Percentiles rank a stretch among this genome's conserved stretches.
Conservation (phyloP, 148 eudicot species). For the Rhododendron ovatum region DNA sequence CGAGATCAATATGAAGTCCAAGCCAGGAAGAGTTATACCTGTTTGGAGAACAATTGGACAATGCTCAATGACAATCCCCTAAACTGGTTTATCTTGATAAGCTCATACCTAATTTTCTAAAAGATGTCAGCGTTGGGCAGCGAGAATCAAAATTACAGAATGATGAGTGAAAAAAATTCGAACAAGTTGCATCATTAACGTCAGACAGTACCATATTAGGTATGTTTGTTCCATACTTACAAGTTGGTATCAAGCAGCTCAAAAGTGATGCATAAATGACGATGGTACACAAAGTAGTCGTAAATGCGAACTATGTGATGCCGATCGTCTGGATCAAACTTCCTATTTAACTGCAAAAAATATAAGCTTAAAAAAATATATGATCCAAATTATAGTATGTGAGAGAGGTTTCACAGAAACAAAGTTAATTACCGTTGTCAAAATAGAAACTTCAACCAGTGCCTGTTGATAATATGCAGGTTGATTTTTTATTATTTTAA, state of each 20-base stretch:
- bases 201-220: neutral
- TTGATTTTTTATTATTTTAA: conserved; percentile 90
- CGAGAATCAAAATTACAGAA: neutral
- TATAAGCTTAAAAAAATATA: conserved; percentile 6
- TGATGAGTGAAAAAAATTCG: neutral
- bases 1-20: neutral
- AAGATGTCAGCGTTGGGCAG: conserved; percentile 7
- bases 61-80: conserved; percentile 88
- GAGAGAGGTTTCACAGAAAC: conserved; percentile 13
- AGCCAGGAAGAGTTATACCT: conserved; percentile 43
- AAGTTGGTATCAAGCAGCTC: conserved; percentile 86
- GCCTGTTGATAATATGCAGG: conserved; percentile 98
- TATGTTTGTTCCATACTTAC: conserved; percentile 39
- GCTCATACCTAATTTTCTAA: conserved; percentile 62
- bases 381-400: conserved; percentile 8
- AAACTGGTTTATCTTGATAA: conserved; percentile 75
- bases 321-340: conserved; percentile 93
- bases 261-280: conserved; percentile 87
- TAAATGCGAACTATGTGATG: conserved; percentile 96
- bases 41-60: conserved; percentile 92
- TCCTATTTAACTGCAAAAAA: conserved; percentile 64
- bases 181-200: neutral
- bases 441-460: conserved; percentile 87
- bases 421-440: conserved; percentile 56
- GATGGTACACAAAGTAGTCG: conserved; percentile 87